A percentile compares a stretch with the other conserved stretches of the same genome.
Conservation (phyloP, 768 basidiomycete species). For the Tricholomella constricta region DNA sequence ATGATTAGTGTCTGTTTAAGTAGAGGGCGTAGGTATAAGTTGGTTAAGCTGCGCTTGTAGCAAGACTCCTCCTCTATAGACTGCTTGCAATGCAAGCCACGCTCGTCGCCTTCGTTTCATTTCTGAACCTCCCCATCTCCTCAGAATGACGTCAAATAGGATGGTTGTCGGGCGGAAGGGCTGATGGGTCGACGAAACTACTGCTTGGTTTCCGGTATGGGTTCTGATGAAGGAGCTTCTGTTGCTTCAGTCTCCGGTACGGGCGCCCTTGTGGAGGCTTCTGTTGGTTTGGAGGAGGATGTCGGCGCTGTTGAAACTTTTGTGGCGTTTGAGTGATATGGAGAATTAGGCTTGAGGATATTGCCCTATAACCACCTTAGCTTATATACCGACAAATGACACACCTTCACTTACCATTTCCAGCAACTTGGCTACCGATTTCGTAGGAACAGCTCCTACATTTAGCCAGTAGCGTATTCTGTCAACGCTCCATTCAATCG, state of each 20-base stretch:
- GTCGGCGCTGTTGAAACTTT: conserved; percentile 4
- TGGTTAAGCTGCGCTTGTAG: background rate
- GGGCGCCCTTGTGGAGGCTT: background rate
- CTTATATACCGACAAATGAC: background rate
- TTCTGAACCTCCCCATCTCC: background rate
- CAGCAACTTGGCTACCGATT: conserved; percentile 74
- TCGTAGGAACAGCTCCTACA: conserved; percentile 81
- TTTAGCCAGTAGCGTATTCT: conserved; percentile 89
- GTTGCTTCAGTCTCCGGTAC: background rate
- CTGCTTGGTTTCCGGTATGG: background rate
- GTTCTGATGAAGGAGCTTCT: background rate
- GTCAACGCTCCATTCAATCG: conserved; percentile 87
- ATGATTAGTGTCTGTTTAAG: background rate
- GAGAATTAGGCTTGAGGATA: conserved; percentile 57
- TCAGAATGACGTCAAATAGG: background rate
- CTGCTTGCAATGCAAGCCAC: background rate
- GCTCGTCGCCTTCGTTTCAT: background rate
- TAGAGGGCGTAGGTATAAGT: background rate
- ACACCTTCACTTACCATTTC: conserved; percentile 66
- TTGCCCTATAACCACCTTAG: conserved; percentile 48
- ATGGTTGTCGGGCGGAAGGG: background rate
- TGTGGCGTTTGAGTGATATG: conserved; percentile 48
- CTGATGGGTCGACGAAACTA: background rate
- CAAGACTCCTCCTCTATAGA: background rate
- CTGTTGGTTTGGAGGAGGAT: background rate